Conservation (phyloP, 2,329 filamentous ascomycete species). For the Chaetoscypha palmicola region DNA sequence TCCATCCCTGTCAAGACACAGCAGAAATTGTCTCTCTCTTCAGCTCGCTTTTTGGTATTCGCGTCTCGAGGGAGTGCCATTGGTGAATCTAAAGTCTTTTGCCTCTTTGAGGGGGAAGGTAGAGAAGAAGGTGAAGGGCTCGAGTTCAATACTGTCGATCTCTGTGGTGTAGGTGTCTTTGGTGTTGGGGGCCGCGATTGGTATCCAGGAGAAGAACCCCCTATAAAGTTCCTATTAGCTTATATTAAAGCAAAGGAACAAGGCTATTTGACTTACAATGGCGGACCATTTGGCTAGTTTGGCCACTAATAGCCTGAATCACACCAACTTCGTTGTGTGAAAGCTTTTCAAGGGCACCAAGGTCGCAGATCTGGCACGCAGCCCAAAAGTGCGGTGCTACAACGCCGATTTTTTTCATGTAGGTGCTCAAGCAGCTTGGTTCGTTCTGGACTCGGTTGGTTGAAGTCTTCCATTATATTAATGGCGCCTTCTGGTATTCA, state of each 20-base stretch:
- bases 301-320: conserved; percentile 8
- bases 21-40: conserved; percentile 10
- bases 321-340: conserved; percentile 1
- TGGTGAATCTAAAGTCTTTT: conserved; percentile 11
- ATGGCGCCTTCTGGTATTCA: too few relatives aligned
- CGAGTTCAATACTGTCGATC: not conserved
- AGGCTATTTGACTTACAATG: conserved; percentile 14
- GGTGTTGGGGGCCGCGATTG: conserved; percentile 7
- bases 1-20: conserved; percentile 13
- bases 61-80: conserved; percentile 2
- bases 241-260: conserved; percentile 3
- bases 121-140: conserved; percentile 2
- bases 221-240: conserved; percentile 14
- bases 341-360: conserved; percentile 12
- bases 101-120: conserved; percentile 12
- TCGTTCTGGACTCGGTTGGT: conserved; percentile 14
- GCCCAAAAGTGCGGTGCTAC: conserved; percentile 17
- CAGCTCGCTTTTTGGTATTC: conserved; percentile 5
- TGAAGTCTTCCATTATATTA: conserved; percentile 15
- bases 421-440: conserved; percentile 9
- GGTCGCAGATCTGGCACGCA: conserved; percentile 15
- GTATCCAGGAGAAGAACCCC: conserved; percentile 6
- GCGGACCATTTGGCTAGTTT: conserved; percentile 7
- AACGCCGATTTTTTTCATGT: conserved; percentile 11
- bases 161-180: not conserved